phyloP scores from a whole-genome alignment of 176 grass and related monocot species.

The Musa beccarii region DNA sequence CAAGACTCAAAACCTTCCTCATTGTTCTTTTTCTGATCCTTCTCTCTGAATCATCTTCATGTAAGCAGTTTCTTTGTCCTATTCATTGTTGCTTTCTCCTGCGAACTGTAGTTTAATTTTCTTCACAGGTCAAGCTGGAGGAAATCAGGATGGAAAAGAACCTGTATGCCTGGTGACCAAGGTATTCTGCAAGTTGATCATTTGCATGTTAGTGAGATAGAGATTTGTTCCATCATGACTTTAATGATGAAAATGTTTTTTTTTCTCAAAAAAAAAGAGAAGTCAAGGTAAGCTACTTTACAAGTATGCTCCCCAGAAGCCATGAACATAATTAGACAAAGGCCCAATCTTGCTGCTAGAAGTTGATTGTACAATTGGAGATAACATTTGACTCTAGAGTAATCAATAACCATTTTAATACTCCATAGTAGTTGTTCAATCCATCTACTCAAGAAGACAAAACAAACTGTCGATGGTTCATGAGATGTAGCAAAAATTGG shows the following conservation, averaged over 20 bases:
- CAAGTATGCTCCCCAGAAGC: too few relatives aligned
- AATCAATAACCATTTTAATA: background rate
- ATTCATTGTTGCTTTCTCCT: slow-evolving; percentile 9
- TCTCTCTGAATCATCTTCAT: slow-evolving; percentile 37
- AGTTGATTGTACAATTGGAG: background rate
- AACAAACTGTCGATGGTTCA: background rate
- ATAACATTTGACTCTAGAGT: background rate
- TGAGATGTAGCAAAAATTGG: background rate
- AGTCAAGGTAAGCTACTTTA: too few relatives aligned
- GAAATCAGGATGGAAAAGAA: slow-evolving; percentile 23
- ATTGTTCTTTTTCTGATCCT: slow-evolving; percentile 33
- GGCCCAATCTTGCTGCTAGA: too few relatives aligned
- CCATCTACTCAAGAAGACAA: background rate
- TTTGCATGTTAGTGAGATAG: background rate
- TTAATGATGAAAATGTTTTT: background rate
- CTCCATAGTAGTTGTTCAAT: background rate
- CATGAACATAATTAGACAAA: too few relatives aligned
- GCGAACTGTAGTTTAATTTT: background rate
- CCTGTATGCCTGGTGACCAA: slow-evolving; percentile 20
- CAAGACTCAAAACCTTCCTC: slow-evolving; percentile 30
- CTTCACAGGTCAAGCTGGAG: slow-evolving; percentile 26
- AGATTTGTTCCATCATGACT: background rate
- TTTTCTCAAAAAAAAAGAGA: too few relatives aligned
- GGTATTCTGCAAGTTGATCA: slow-evolving; percentile 15
- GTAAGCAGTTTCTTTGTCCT: slow-evolving; percentile 26